Conservation (phyloP, 208 protist genomes). For the Lotmaria passim region DNA sequence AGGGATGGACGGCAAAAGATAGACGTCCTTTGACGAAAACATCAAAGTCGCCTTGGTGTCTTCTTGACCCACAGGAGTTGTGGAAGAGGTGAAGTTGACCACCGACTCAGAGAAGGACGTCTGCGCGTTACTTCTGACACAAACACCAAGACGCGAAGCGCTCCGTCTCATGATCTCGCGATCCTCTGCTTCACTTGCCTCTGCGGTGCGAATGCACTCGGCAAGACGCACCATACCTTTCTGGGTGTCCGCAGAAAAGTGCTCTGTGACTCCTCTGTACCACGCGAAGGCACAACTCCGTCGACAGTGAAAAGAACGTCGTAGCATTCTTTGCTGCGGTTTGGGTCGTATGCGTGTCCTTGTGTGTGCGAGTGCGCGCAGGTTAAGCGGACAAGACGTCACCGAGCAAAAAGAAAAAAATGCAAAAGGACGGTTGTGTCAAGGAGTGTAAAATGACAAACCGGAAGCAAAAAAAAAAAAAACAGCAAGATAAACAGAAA, state of each 20-base stretch:
- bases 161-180: no score
- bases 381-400: background rate
- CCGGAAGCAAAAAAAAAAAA: slow-evolving; percentile 5
- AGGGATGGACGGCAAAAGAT: background rate
- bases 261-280: slow-evolving; percentile 17
- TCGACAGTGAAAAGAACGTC: background rate
- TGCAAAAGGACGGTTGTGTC: background rate
- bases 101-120: background rate
- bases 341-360: no score
- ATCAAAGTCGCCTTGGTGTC: background rate
- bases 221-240: slow-evolving; percentile 16
- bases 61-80: background rate
- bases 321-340: background rate
- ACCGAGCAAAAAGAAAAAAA: background rate
- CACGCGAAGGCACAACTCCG: background rate
- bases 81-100: background rate
- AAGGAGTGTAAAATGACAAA: slow-evolving; percentile 1
- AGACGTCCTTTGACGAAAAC: slow-evolving; percentile 24
- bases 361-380: background rate
- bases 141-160: background rate
- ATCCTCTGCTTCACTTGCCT: background rate
- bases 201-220: background rate
- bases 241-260: slow-evolving; percentile 35
- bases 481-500: background rate
- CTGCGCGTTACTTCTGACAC: background rate